Percentiles rank a stretch among this genome's conserved stretches.
Conservation (phyloP, 1,284 basidiomycete species). For the Apiotrichum brassicae region DNA sequence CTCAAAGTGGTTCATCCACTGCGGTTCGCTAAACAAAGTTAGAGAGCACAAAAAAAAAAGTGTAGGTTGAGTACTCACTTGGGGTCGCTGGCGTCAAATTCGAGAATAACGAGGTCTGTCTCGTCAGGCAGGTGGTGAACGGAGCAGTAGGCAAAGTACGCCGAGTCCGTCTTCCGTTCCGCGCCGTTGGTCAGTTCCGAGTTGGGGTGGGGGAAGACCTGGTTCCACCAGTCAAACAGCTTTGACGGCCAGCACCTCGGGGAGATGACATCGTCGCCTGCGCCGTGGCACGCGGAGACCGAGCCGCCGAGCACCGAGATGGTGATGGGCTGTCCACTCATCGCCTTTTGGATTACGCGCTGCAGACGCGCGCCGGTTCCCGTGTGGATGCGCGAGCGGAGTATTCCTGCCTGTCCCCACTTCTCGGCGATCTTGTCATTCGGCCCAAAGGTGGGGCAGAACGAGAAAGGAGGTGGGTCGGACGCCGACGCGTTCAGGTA, state of each 20-base stretch:
- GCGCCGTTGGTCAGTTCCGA: slow-evolving; percentile 95
- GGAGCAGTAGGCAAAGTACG: slow-evolving; percentile 88
- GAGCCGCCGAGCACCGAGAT: slow-evolving; percentile 87
- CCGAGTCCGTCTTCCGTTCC: slow-evolving; percentile 76
- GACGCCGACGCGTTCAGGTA: slow-evolving; percentile 49
- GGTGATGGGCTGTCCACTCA: slow-evolving; percentile 79
- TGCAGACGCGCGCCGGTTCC: slow-evolving; percentile 78
- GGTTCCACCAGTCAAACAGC: slow-evolving; percentile 94
- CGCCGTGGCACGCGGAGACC: slow-evolving; percentile 86
- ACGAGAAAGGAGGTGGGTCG: slow-evolving; percentile 71
- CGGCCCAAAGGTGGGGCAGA: slow-evolving; percentile 80
- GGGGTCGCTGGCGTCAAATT: slow-evolving; percentile 81
- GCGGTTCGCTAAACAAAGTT: slow-evolving; percentile 53
- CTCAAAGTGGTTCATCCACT: slow-evolving; percentile 76
- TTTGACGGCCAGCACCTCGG: slow-evolving; percentile 79
- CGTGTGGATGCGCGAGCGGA: slow-evolving; percentile 70
- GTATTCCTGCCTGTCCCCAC: slow-evolving; percentile 66
- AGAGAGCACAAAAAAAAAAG: too few species aligned
- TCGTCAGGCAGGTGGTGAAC: slow-evolving; percentile 83
- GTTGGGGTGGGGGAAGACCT: slow-evolving; percentile 85
- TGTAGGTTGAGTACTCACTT: slow-evolving; percentile 57
- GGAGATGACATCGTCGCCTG: slow-evolving; percentile 82
- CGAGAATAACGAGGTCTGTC: slow-evolving; percentile 85
- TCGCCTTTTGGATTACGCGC: slow-evolving; percentile 72
- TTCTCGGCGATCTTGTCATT: slow-evolving; percentile 68